Base-by-base conservation (phyloP, 2,329 filamentous ascomycete species). In the Colletotrichum kahawae region DNA sequence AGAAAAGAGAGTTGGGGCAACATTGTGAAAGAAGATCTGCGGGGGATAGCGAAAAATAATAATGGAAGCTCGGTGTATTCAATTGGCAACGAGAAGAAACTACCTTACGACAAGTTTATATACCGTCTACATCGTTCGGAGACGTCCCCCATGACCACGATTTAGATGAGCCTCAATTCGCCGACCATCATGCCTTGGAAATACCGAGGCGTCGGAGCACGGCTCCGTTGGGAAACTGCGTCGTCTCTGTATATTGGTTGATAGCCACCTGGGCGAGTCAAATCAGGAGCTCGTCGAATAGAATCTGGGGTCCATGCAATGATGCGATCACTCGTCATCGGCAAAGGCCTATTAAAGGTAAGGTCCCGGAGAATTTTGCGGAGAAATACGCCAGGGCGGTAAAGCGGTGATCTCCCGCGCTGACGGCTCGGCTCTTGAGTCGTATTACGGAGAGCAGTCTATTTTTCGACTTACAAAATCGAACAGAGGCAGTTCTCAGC, bases 251-350 rank as follows among this genome's bases (percentile, higher is more conserved):
- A 54, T 63, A 73, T 70, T 68, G 24, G n/a, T 10, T 56, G 38
- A 21, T 62, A 67, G 18, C 34, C 62, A 36, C 4, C n/a, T 31
- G 16, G 21, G 21, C 34, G 16, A 57, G 34, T 56, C 14, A 21
- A 57, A 8, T 24, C 31, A 48, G 34, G 33, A 63, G 21, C 72
- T 64, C 9, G 7, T 63, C 54, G 34, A 68, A 75, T 51, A 36
- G 63, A 67, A 68, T 71, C 69, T 21, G 69, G 63, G 67, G 59
- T 67, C 31, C 33, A 13, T 27, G 27, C 33, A 33, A 76, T 76
- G 36, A 54, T 73, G 76, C 70, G 33, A 77, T 67, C 27, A 70
- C 66, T 77, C 72, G 70, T 68, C 73, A 77, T 77, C 73, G 69
- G 75, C 59, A 24, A 21, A 62, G 24, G 27, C 10, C 66, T 64